Evolutionary conservation across 139 green algal genomes (phyloP).

Genomic region (Asterochloris sp.): DNA sequence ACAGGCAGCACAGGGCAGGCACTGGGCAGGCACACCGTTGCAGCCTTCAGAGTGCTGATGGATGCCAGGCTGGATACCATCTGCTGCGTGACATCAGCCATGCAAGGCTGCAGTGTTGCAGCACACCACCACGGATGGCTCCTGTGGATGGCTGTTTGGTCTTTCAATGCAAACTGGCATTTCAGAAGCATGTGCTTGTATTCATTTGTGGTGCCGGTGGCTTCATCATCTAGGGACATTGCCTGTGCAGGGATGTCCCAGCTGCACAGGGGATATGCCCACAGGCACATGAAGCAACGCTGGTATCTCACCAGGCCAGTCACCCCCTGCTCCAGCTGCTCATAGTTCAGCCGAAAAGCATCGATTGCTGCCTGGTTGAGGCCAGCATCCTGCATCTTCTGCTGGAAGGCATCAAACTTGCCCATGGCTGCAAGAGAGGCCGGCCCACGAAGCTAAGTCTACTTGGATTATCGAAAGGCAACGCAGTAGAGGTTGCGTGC

Average conservation of each 20-base stretch:
- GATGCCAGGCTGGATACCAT: no score
- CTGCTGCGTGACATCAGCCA: no score
- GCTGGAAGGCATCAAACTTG: constrained; percentile 40
- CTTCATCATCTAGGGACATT: no score
- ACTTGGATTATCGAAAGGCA: not conserved
- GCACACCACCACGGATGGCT: no score
- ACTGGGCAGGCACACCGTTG: no score
- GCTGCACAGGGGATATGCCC: not conserved
- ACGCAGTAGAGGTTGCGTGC: not conserved
- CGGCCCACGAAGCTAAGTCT: not conserved
- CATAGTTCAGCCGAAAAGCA: constrained; percentile 86
- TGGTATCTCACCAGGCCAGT: constrained; percentile 70
- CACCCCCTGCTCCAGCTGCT: constrained; percentile 74
- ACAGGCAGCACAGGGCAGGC: not conserved
- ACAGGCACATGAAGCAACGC: not conserved
- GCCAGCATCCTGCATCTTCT: constrained; percentile 69
- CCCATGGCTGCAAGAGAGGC: not conserved
- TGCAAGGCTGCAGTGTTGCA: no score
- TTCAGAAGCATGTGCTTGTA: no score
- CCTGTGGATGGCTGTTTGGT: no score
- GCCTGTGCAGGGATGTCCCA: no score
- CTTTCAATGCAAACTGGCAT: no score
- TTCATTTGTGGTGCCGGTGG: no score
- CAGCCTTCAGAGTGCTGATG: no score
- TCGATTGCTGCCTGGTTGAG: constrained; percentile 68